A percentile compares a stretch with the other conserved stretches of the same genome.
Evolutionary conservation across 2,329 filamentous ascomycete species (phyloP).

Genomic region (Aspergillus unguis): DNA sequence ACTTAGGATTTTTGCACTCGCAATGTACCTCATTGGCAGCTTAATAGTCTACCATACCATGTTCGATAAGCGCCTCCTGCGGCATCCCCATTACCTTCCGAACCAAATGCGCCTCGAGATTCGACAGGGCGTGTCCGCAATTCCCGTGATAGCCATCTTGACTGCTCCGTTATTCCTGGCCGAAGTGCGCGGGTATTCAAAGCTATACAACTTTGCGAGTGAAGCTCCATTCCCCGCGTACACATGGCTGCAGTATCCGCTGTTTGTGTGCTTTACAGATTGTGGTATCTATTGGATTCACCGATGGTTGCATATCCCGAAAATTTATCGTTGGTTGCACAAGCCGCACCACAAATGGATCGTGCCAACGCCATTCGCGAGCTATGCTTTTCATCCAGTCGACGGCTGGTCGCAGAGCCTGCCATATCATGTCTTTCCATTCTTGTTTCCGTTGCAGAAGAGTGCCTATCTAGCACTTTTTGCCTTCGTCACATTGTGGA

Average conservation of each 20-base stretch:
- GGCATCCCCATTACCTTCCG: slow-evolving; percentile 89
- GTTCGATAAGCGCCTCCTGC: slow-evolving; percentile 82
- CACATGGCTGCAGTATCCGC: slow-evolving; percentile 74
- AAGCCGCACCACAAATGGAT: slow-evolving; percentile 99
- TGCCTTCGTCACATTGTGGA: slow-evolving; percentile 92
- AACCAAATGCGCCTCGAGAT: slow-evolving; percentile 88
- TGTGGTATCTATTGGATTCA: slow-evolving; percentile 89
- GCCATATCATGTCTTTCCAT: slow-evolving; percentile 89
- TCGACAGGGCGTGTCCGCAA: slow-evolving; percentile 65
- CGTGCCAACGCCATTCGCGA: slow-evolving; percentile 90
- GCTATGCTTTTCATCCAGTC: slow-evolving; percentile 88
- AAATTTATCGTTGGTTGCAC: slow-evolving; percentile 80
- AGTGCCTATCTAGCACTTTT: slow-evolving; percentile 81
- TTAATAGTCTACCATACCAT: slow-evolving; percentile 66
- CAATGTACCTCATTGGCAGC: slow-evolving; percentile 80
- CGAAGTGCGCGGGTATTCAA: slow-evolving; percentile 79
- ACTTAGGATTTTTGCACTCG: slow-evolving; percentile 74
- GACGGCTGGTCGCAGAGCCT: slow-evolving; percentile 85
- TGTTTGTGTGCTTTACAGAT: slow-evolving; percentile 86
- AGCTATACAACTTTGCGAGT: slow-evolving; percentile 73
- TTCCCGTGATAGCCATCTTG: slow-evolving; percentile 77
- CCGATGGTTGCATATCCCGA: slow-evolving; percentile 73
- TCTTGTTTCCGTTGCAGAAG: slow-evolving; percentile 89
- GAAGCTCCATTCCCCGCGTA: slow-evolving; percentile 75
- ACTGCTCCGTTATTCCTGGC: slow-evolving; percentile 76